These are phyloP conservation scores for Linum usitatissimum DNA, from an alignment of 345 rosid genomes.

Conservation along the genomic window DNA sequence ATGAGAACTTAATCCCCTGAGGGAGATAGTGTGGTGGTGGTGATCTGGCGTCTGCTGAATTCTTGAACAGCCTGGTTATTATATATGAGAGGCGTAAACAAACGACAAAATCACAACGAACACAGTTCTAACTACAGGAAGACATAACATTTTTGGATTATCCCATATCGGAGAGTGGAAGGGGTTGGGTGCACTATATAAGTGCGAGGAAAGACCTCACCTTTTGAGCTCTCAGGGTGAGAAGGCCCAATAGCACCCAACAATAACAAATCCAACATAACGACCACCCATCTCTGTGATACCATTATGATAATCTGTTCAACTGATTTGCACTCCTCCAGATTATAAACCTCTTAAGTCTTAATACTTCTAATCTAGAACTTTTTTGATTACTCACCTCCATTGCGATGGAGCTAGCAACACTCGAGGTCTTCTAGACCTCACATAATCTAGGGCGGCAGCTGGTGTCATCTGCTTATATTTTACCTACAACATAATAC, in stretches of 20 bases:
- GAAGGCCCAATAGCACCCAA: too few relatives aligned
- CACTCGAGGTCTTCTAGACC: constrained; percentile 55
- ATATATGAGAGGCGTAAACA: background rate
- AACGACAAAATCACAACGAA: background rate
- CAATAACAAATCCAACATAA: too few relatives aligned
- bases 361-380: too few relatives aligned
- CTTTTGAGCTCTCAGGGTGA: too few relatives aligned
- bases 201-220: too few relatives aligned
- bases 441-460: constrained; percentile 45
- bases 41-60: constrained; percentile 23
- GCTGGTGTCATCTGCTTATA: constrained; percentile 46
- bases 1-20: constrained; percentile 40
- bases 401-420: constrained; percentile 55
- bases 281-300: background rate
- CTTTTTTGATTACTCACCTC: constrained; percentile 27
- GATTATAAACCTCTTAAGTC: background rate
- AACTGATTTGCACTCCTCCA: background rate
- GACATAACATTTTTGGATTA: too few relatives aligned
- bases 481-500: constrained; percentile 29
- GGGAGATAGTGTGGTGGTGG: constrained; percentile 18
- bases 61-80: constrained; percentile 44
- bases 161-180: too few relatives aligned
- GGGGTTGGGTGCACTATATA: too few relatives aligned
- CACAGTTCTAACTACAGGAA: background rate
- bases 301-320: background rate